Base-by-base conservation (phyloP, 2,329 filamentous ascomycete species). In the Ceratocystis diversiconidia region DNA sequence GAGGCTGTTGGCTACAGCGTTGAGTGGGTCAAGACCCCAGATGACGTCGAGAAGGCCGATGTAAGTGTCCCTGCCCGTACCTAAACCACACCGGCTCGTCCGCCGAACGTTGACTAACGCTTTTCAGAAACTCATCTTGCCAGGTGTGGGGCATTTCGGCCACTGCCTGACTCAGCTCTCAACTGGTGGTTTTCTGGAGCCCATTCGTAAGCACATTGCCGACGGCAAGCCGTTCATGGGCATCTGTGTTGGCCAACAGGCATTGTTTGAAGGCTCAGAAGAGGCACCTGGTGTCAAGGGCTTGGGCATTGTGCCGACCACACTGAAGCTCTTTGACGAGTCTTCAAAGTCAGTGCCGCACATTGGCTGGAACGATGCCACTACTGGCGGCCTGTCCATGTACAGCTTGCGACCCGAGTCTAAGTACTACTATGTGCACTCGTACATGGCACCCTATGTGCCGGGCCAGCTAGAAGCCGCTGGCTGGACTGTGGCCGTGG, bases 391-490 rank as follows among this genome's bases (percentile, higher is more conserved):
- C 68, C 75, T 73, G 66, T 74, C 73, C 70, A 82, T 97, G 66
- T 96, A 92, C 74, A 91, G 88, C 66, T 77, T 99, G 64, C 79
- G 83, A 32, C 86, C 89, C 0, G 81, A 82, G 64, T 95, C 89
- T 73, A 99, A 97, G 76, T 99, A 99, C 79, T 99, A 99, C 78
- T 99, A 99, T 73, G 92, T 99, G 66, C 94, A 99, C 79, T 92
- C 90, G 1, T 99, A 94, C 76, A 92, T 91, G 66, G 86, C 85
- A 30, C 87, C 87, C 2, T 96, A 96, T 74, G 76, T 77, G 63
- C 76, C 82, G 59, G 89, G 88, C 44, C 80, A 87, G 69, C 80
- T 96, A 12, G 91, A 96, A 75, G 79, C 79, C 65, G 82, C 88
- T 43, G 94, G 92, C 30, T 99, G 94, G 92, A 84, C 85, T 7